A percentile compares a stretch with the other conserved stretches of the same genome.
Evolutionary conservation across 2,329 filamentous ascomycete genomes (phyloP).

Genomic region (Calycina marina): DNA sequence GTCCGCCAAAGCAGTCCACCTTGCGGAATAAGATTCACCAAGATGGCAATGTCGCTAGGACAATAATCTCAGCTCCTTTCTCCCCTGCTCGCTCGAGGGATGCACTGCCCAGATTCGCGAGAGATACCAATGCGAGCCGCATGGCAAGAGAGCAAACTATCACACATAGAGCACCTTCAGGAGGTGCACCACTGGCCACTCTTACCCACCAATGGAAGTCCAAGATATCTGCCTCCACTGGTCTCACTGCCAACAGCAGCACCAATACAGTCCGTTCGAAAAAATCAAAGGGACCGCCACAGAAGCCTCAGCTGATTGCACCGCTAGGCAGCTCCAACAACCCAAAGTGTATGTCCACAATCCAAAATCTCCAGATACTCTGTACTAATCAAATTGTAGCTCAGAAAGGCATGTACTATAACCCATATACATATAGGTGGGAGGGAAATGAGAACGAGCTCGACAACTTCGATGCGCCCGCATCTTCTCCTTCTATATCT

Average conservation of each 20-base stretch:
- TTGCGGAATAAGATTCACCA: conserved; percentile 42
- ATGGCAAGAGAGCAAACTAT: conserved; percentile 48
- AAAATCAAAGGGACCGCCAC: conserved; percentile 38
- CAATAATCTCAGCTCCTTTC: conserved; percentile 36
- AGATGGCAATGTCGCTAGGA: conserved; percentile 38
- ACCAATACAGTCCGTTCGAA: conserved; percentile 35
- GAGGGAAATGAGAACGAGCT: conserved; percentile 90
- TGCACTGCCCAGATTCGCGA: conserved; percentile 45
- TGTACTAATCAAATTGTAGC: conserved; percentile 34
- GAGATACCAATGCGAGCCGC: conserved; percentile 50
- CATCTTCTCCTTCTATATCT: conserved; percentile 33
- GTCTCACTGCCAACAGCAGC: conserved; percentile 32
- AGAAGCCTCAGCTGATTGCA: conserved; percentile 81
- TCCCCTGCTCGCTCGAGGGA: conserved; percentile 35
- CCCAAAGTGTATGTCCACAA: conserved; percentile 54
- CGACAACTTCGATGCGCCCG: conserved; percentile 57
- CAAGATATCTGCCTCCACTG: conserved; percentile 21
- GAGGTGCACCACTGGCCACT: conserved; percentile 35
- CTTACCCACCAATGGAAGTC: conserved; percentile 26
- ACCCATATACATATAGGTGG: conserved; percentile 75
- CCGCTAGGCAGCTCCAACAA: conserved; percentile 64
- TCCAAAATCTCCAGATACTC: not conserved
- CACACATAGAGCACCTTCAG: conserved; percentile 42
- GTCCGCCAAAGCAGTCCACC: conserved; percentile 45
- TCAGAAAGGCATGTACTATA: conserved; percentile 93